Evolutionary conservation across 176 grass and related monocot genomes (phyloP), one percentile per base, ranked within the genome.

Genomic region (Neostapfia colusana): DNA sequence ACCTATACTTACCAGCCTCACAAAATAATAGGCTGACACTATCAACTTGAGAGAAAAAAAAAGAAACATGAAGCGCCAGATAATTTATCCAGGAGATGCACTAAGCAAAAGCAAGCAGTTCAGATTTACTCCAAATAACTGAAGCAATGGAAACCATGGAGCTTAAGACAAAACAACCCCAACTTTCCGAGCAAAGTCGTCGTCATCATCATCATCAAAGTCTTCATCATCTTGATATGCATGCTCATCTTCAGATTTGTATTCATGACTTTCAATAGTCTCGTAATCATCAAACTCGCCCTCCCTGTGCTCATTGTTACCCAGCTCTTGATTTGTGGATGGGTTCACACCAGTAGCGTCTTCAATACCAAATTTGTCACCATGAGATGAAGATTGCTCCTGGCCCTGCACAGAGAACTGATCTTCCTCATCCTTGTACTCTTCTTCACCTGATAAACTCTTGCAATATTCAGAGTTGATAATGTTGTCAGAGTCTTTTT

Each of bases 141-240:
- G 11, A 87, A 57, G 62, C 58, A 86, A 55, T 20, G 46, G 54
- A 10, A 62, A n/a, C 25, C 25, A 67, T 26, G 14, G 50, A 48
- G 83, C 63, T 72, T 18, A 99, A 49, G 91, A 88, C 27, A 95
- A 77, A 78, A 92, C 54, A 17, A 88, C 89, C 28, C 92, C 92
- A 3, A 99, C 89, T 92, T 90, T 90, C 24, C 5, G 90, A 69
- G 96, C 89, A 65, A 99, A 99, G 65, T 87, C 93, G 58, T 87
- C 93, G 50, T 99, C 88, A 25, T 98, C 88, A 4, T 97, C 91
- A 13, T 93, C 92, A 10, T 97, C 90, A 3, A 78, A 81, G 40
- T 94, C 90, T 42, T 93, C 89, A 0, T 86, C 82, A 0, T 87
- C 89, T 53, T 79, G 86, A 81, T 86, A 94, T 25, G 57, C 77